A percentile compares a stretch with the other conserved stretches of the same genome.
Evolutionary conservation across 176 grass and related monocot species (phyloP).

Genomic region (Carex kokanica): DNA sequence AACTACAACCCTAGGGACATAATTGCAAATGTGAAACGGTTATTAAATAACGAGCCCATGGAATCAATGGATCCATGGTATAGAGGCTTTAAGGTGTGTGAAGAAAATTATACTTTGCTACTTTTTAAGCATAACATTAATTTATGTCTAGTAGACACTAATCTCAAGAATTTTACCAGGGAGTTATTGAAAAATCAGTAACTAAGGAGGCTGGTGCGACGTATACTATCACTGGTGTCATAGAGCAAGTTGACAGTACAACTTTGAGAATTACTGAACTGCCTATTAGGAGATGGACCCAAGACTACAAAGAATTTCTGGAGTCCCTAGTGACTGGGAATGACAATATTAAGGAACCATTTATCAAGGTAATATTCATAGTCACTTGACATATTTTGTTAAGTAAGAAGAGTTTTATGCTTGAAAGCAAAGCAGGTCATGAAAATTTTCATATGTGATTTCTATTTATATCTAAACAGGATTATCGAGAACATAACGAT

Average conservation of each 20-base stretch:
- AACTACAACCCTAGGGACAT: conserved; percentile 91
- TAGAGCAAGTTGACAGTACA: conserved; percentile 52
- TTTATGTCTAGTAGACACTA: neutral
- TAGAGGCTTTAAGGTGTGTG: conserved; percentile 70
- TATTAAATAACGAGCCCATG: conserved; percentile 47
- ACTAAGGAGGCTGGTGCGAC: conserved; percentile 54
- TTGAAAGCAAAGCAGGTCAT: neutral
- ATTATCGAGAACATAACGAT: conserved; percentile 42
- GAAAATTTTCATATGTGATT: neutral
- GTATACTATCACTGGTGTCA: conserved; percentile 62
- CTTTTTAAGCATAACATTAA: neutral
- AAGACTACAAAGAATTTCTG: conserved; percentile 76
- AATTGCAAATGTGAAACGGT: conserved; percentile 53
- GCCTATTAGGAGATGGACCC: conserved; percentile 67
- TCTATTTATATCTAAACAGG: conserved; percentile 35
- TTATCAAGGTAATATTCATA: conserved; percentile 54
- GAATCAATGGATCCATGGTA: conserved; percentile 88
- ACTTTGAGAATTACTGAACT: conserved; percentile 64
- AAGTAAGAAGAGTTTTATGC: neutral
- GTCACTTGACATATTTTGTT: neutral
- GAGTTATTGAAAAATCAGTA: conserved; percentile 48
- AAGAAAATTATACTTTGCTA: neutral
- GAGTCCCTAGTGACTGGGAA: conserved; percentile 34
- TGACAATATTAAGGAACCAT: conserved; percentile 40
- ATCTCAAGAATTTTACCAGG: conserved; percentile 36